phyloP scores from a whole-genome alignment of 148 eudicot genomes.

The Persicaria tinctoria region DNA sequence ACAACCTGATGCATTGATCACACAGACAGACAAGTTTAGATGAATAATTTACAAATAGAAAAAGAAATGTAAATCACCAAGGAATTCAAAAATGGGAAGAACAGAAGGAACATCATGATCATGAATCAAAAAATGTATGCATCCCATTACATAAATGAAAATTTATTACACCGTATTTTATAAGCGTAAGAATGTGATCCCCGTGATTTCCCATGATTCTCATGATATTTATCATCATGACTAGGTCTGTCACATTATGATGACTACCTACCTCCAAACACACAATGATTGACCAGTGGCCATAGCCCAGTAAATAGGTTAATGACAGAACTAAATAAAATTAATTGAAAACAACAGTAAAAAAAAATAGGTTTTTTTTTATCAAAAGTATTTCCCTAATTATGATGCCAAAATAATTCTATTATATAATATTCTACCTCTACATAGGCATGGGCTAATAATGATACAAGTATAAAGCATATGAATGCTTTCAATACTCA shows the following conservation, averaged over 20 bases:
- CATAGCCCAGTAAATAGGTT: too few species aligned
- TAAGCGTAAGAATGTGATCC: neutral
- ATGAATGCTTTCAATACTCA: too few species aligned
- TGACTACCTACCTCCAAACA: too few species aligned
- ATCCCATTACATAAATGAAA: neutral
- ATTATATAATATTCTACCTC: too few species aligned
- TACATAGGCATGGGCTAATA: too few species aligned
- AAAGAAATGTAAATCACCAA: neutral
- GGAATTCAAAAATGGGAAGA: neutral
- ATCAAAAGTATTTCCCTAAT: too few species aligned
- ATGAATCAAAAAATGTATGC: neutral
- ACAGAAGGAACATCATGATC: neutral
- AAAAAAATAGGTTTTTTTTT: too few species aligned
- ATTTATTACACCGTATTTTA: neutral
- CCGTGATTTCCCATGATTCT: neutral
- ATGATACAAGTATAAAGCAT: too few species aligned
- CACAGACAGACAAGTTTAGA: neutral
- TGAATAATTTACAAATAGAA: neutral
- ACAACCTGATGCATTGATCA: conserved; percentile 36
- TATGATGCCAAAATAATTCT: too few species aligned
- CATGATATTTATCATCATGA: neutral
- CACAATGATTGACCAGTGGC: too few species aligned
- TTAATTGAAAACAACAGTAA: too few species aligned
- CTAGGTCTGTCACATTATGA: neutral
- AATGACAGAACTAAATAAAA: too few species aligned